phyloP scores from a whole-genome alignment of 177 flowering plant species.

The Vitis hybrid region DNA sequence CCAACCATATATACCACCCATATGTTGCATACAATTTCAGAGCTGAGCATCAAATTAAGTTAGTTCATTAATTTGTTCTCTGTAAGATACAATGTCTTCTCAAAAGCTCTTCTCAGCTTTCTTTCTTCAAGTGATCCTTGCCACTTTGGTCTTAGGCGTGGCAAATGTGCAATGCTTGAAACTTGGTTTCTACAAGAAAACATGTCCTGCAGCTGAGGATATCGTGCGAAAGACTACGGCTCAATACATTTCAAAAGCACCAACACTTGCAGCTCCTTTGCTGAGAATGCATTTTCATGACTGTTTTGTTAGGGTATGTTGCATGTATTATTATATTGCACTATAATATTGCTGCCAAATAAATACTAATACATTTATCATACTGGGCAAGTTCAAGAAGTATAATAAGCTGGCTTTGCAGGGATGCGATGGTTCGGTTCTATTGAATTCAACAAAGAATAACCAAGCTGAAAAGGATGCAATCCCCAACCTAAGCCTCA shows the following conservation, averaged over 20 bases:
- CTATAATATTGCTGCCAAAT: no score
- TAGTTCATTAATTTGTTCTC: neutral
- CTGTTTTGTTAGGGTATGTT: conserved; percentile 46
- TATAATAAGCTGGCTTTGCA: neutral
- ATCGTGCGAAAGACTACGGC: conserved; percentile 9
- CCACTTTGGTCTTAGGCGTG: neutral
- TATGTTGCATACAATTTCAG: no score
- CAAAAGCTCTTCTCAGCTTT: conserved; percentile 6
- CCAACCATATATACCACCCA: no score
- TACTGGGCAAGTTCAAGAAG: no score
- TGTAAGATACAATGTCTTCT: conserved; percentile 4
- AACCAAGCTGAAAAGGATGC: conserved; percentile 39
- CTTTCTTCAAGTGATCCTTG: conserved; percentile 1
- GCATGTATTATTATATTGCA: no score
- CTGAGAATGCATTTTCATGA: conserved; percentile 54
- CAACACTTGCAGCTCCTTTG: conserved; percentile 33
- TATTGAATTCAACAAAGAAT: conserved; percentile 28
- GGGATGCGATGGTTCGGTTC: conserved; percentile 63
- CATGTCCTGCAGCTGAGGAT: conserved; percentile 21
- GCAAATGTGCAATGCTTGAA: conserved; percentile 13
- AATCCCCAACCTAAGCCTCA: conserved; percentile 27
- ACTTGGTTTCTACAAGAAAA: conserved; percentile 15
- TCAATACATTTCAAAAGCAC: conserved; percentile 10
- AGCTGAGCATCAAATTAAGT: no score
- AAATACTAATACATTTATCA: no score